Base-by-base conservation (phyloP, 164 flowering plant genomes). In the Nymphaea thermarum region DNA sequence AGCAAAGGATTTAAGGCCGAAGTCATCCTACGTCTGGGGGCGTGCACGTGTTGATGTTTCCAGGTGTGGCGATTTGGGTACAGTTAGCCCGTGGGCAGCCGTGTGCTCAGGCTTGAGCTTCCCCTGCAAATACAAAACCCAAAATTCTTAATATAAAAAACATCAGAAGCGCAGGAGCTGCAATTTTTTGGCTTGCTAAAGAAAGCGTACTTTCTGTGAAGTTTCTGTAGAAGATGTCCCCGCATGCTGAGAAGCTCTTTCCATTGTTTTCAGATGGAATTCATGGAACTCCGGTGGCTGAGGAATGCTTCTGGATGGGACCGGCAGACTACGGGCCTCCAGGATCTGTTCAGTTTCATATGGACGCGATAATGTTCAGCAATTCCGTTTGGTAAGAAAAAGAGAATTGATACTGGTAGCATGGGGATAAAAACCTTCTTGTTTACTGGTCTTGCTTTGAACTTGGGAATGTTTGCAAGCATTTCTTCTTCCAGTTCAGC, bases 401-500 rank as follows among this genome's bases (percentile, higher is more conserved):
- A 25, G 36, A 25, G 36, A 25, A 25, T 25, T 1, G 36, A 25
- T 25, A 1, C 36, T 25, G 36, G 36, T 25, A 25, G 12, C 3
- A 47, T 6, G 55, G 12, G 55, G 55, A 47, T 12, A 47, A 47
- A 51, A 51, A 51, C 98, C 96, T 90, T 95, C 74, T 88, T 91
- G 80, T 92, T 95, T 66, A 95, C 7, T 18, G 97, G 97, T 2
- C 94, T 78, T 45, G 99, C 99, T 77, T 87, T 95, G 65, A 95
- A 95, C 73, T 90, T 95, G 1, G 97, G 99, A 45, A 92, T 84
- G 68, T 87, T 89, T 53, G 99, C 93, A 91, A 95, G 82, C 94
- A 89, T 84, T 77, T 95, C 98, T 78, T 92, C 97, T 78, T 95
- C 99, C 45, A 92, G 78, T 71, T 95, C 99, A 10, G 90, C 97